These are phyloP conservation scores for Akanthomyces uredinophilus DNA, from an alignment of 2,329 filamentous ascomycete genomes.

Conservation along the genomic window DNA sequence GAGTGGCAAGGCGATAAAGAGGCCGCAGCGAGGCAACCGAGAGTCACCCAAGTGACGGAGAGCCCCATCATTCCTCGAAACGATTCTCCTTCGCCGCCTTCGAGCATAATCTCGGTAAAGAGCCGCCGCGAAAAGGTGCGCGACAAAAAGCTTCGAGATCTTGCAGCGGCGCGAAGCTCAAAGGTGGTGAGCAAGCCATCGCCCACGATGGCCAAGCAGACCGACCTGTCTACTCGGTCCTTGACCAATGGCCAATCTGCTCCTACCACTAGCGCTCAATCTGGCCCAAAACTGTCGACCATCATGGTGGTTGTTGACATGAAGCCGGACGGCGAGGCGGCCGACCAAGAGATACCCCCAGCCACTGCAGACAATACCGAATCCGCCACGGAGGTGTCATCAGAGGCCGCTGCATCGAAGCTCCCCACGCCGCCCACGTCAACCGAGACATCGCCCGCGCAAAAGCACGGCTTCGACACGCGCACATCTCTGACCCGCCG, in stretches of 20 bases:
- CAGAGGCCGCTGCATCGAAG: slow-evolving; percentile 4
- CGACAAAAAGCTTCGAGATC: slow-evolving; percentile 36
- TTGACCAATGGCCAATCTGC: slow-evolving; percentile 14
- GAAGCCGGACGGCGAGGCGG: slow-evolving; percentile 19
- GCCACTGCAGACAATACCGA: not conserved
- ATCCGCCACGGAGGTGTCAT: not conserved
- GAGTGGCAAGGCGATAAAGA: not conserved
- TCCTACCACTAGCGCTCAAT: slow-evolving; percentile 17
- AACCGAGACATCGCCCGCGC: slow-evolving; percentile 24
- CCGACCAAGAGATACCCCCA: not conserved
- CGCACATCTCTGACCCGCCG: slow-evolving; percentile 28
- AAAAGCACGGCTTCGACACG: slow-evolving; percentile 22
- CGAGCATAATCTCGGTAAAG: slow-evolving; percentile 21
- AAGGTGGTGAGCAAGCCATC: not conserved
- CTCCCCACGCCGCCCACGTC: slow-evolving; percentile 28
- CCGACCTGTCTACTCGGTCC: not conserved
- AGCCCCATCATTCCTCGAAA: slow-evolving; percentile 19
- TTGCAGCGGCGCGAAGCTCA: slow-evolving; percentile 28
- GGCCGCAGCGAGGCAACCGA: not conserved
- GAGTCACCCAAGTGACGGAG: slow-evolving; percentile 16
- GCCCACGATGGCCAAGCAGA: not conserved
- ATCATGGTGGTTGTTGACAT: slow-evolving; percentile 38
- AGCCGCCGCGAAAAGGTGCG: slow-evolving; percentile 35
- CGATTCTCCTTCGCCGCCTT: slow-evolving; percentile 16
- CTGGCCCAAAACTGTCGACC: slow-evolving; percentile 26